A percentile compares a stretch with the other conserved stretches of the same genome.
These are phyloP conservation scores for Globisporangium orthogonon DNA, from an alignment of 352 stramenopile genomes.

Conservation along the genomic window DNA sequence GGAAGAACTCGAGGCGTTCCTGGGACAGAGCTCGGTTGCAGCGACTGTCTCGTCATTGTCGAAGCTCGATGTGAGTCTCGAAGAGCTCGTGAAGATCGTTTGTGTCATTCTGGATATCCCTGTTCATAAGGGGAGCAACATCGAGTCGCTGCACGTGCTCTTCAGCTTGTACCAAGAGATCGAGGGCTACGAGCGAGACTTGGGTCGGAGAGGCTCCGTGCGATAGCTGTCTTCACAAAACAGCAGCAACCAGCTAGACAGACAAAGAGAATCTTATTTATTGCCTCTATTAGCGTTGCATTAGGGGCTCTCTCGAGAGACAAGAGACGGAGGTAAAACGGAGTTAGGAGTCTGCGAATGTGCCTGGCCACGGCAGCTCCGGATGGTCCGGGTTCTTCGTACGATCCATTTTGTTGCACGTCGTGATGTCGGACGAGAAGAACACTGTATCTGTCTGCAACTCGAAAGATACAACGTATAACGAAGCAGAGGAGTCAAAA, in stretches of 20 bases:
- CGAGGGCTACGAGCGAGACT: conserved; percentile 42
- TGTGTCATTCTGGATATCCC: conserved; percentile 92
- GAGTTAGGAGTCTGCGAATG: conserved; percentile 48
- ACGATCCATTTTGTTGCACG: conserved; percentile 76
- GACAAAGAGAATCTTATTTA: conserved; percentile 8
- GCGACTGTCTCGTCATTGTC: conserved; percentile 16
- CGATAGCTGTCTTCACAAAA: conserved; percentile 5
- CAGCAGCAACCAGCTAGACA: neutral
- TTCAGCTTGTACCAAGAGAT: conserved; percentile 89
- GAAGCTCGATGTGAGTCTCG: conserved; percentile 78
- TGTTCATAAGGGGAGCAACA: conserved; percentile 64
- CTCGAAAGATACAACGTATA: neutral
- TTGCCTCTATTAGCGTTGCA: neutral
- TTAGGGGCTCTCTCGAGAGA: neutral
- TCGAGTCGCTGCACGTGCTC: conserved; percentile 90
- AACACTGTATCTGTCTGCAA: conserved; percentile 56
- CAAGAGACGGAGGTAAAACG: no score
- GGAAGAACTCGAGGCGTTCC: conserved; percentile 69
- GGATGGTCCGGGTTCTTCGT: conserved; percentile 58
- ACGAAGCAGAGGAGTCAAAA: neutral
- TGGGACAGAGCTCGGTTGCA: conserved; percentile 22
- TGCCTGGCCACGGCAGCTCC: conserved; percentile 59
- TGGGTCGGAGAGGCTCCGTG: conserved; percentile 5
- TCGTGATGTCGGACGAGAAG: conserved; percentile 63
- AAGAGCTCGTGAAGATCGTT: conserved; percentile 80